Evolutionary conservation across 1,284 basidiomycete species (phyloP), one percentile per base, ranked within the genome.

Genomic region (Fereydounia khargensis): DNA sequence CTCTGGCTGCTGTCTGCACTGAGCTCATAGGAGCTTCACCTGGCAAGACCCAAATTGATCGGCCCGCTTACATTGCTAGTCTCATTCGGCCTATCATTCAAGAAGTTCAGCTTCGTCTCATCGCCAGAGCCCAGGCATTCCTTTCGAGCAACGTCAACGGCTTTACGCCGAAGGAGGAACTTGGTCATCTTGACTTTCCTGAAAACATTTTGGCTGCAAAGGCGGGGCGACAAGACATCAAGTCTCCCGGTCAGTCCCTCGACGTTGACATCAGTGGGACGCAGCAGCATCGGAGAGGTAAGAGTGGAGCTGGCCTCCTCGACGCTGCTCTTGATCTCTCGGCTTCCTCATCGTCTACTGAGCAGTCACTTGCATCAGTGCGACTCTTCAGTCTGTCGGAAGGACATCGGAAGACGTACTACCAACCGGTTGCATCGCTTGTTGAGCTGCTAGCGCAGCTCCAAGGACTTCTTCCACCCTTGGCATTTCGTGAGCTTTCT

Each of bases 231-330:
- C n/a, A n/a, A n/a, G n/a, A n/a, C n/a, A 50, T 51, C 31, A 48
- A 46, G 21, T 25, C 44, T 3, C 33, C 23, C 32, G 17, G n/a
- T 17, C 16, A 8, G 27, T 16, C 27, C 11, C 20, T 13, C 4
- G 21, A 42, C 1, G 18, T 24, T 5, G 22, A 9, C 2, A 30
- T 2, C 1, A 30, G 17, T 1, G 43, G 33, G 23, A 34, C 28
- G 10, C 2, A 13, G 17, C 34, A 36, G n/a, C 59, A 58, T 27
- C 39, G 46, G 7, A 33, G 60, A 6, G 59, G 33, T 24, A 63
- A 53, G 44, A 59, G 56, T 2, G 60, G 60, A 3, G 60, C 60
- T 5, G 60, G 60, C 0, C 19, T 63, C 31, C 38, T 63, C 2
- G 51, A 63, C 39, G 60, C 60, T 13, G 60, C 59, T 1, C 39